A percentile compares a stretch with the other conserved stretches of the same genome.
Evolutionary conservation across 805 yeast genomes (phyloP).

Genomic region (Teunomyces panamensis): DNA sequence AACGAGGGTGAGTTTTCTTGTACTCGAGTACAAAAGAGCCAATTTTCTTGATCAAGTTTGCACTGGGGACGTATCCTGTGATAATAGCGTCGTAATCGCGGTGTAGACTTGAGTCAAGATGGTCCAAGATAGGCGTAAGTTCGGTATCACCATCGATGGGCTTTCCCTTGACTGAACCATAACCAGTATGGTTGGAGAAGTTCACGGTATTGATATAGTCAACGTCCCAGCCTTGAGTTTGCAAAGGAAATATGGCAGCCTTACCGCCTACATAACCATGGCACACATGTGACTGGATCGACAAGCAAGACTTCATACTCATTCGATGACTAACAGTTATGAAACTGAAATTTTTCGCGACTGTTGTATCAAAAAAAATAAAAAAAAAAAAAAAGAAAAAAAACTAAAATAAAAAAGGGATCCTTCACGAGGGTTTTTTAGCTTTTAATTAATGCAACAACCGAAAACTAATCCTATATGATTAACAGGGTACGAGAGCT

Average conservation of each 20-base stretch:
- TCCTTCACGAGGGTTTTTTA: neutral
- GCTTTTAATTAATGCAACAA: neutral
- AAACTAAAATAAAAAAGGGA: neutral
- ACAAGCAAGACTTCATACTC: constrained; percentile 34
- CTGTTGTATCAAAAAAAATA: neutral
- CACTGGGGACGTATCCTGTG: constrained; percentile 69
- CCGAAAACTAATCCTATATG: neutral
- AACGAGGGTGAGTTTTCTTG: constrained; percentile 29
- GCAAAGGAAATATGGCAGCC: constrained; percentile 64
- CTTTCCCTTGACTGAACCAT: constrained; percentile 54
- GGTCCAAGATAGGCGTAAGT: constrained; percentile 7
- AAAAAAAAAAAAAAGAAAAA: neutral
- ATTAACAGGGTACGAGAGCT: neutral
- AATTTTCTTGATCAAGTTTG: constrained; percentile 41
- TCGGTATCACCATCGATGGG: constrained; percentile 20
- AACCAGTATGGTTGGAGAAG: constrained; percentile 71
- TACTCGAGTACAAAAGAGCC: constrained; percentile 30
- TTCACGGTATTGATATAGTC: constrained; percentile 64
- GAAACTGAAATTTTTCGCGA: neutral
- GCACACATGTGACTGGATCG: constrained; percentile 67
- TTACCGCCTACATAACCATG: constrained; percentile 75
- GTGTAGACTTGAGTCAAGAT: constrained; percentile 5
- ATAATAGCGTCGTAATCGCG: constrained; percentile 52
- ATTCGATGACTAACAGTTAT: neutral
- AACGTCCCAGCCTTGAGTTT: constrained; percentile 65